A percentile compares a stretch with the other conserved stretches of the same genome.
Conservation (phyloP, 805 yeast species). For the Kluyveromyces siamensis region DNA sequence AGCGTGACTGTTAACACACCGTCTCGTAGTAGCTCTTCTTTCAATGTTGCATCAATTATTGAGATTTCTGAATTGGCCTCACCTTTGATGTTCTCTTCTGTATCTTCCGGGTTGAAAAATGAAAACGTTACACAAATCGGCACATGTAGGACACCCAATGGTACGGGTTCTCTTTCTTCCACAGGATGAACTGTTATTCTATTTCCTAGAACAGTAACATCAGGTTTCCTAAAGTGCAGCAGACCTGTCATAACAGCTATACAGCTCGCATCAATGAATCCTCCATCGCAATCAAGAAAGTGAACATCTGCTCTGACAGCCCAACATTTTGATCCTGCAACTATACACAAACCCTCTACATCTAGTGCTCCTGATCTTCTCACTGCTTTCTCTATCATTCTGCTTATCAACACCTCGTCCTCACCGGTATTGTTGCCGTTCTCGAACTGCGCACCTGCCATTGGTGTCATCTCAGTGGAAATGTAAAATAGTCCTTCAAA, state of each 20-base stretch:
- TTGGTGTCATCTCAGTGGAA: slow-evolving; percentile 77
- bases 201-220: slow-evolving; percentile 61
- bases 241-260: slow-evolving; percentile 84
- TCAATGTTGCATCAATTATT: slow-evolving; percentile 64
- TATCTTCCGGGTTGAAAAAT: slow-evolving; percentile 62
- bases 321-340: slow-evolving; percentile 92
- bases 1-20: slow-evolving; percentile 80
- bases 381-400: slow-evolving; percentile 86
- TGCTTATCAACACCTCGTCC: slow-evolving; percentile 69
- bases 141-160: slow-evolving; percentile 74
- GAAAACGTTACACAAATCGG: slow-evolving; percentile 87
- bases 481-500: slow-evolving; percentile 86
- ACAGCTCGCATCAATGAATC: slow-evolving; percentile 82
- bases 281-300: slow-evolving; percentile 85
- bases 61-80: slow-evolving; percentile 50
- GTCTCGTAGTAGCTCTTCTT: slow-evolving; percentile 68
- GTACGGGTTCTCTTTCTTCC: slow-evolving; percentile 79
- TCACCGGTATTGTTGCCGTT: slow-evolving; percentile 58
- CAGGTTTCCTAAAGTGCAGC: slow-evolving; percentile 76
- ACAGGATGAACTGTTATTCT: slow-evolving; percentile 58
- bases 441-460: slow-evolving; percentile 84
- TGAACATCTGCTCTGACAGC: slow-evolving; percentile 82
- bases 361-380: slow-evolving; percentile 87
- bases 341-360: slow-evolving; percentile 80
- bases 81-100: slow-evolving; percentile 65